phyloP scores from a whole-genome alignment of 192 early-diverging fungal genomes.

The Backusella circina region DNA sequence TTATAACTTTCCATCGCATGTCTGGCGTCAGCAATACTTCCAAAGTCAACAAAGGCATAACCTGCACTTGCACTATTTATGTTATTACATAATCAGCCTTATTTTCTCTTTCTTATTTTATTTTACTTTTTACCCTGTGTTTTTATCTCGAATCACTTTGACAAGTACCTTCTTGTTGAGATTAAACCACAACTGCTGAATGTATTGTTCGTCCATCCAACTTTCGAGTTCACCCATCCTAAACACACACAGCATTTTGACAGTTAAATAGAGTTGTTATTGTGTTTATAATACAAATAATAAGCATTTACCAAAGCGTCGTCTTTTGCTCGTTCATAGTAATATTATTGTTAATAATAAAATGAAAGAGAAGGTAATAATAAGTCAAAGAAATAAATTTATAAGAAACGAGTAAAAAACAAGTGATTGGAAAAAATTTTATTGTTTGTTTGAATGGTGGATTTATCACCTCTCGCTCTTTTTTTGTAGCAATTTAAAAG shows the following conservation, averaged over 20 bases:
- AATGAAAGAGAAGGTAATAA: background rate
- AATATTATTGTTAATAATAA: background rate
- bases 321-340: slow-evolving; percentile 2
- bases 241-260: background rate
- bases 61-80: slow-evolving; percentile 57
- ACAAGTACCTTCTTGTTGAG: slow-evolving; percentile 85
- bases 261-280: too few species aligned
- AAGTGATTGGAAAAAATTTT: background rate
- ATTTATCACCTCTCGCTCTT: background rate
- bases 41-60: slow-evolving; percentile 94
- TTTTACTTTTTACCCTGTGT: slow-evolving; percentile 58
- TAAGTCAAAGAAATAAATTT: background rate
- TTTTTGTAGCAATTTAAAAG: background rate
- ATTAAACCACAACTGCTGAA: slow-evolving; percentile 80
- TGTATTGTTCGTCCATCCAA: slow-evolving; percentile 97
- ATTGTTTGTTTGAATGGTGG: background rate
- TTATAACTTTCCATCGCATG: slow-evolving; percentile 70
- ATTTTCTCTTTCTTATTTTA: background rate
- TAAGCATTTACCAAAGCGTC: slow-evolving; percentile 14
- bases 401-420: background rate
- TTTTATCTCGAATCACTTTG: slow-evolving; percentile 93
- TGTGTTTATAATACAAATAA: too few species aligned
- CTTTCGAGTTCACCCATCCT: slow-evolving; percentile 96
- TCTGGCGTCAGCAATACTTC: slow-evolving; percentile 58
- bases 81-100: slow-evolving; percentile 5